Conservation (phyloP, 495 filamentous ascomycete genomes). For the Lepidopterella palustris region DNA sequence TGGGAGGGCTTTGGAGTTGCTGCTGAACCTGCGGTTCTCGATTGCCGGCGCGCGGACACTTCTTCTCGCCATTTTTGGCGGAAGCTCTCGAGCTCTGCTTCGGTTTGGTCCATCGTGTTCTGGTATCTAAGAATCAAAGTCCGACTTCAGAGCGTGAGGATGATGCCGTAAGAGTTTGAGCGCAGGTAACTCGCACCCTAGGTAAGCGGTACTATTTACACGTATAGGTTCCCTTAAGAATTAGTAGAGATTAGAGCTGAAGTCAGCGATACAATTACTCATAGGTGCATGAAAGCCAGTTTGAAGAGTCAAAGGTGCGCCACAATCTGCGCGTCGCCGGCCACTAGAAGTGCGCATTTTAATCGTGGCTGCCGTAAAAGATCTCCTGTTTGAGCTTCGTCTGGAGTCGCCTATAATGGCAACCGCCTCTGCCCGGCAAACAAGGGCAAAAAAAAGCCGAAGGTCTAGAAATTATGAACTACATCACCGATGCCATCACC, state of each 20-base stretch:
- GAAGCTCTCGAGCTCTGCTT: slow-evolving; percentile 73
- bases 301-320: no score
- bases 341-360: no score
- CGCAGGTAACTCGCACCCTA: neutral
- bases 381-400: no score
- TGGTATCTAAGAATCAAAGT: slow-evolving; percentile 14
- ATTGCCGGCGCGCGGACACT: slow-evolving; percentile 52
- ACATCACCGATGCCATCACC: neutral
- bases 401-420: no score
- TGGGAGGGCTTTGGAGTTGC: slow-evolving; percentile 13
- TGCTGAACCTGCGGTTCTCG: slow-evolving; percentile 19
- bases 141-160: slow-evolving; percentile 27
- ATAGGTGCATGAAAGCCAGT: no score
- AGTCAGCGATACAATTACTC: no score
- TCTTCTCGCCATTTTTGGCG: slow-evolving; percentile 78
- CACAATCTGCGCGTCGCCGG: no score
- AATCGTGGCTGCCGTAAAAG: no score
- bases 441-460: neutral
- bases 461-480: neutral
- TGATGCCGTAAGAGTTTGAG: slow-evolving; percentile 1
- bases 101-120: slow-evolving; percentile 50
- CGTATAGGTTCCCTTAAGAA: no score
- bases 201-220: neutral
- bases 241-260: no score
- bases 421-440: neutral